Conservation (phyloP, 495 filamentous ascomycete species). For the Hypomontagnella submonticulosa region DNA sequence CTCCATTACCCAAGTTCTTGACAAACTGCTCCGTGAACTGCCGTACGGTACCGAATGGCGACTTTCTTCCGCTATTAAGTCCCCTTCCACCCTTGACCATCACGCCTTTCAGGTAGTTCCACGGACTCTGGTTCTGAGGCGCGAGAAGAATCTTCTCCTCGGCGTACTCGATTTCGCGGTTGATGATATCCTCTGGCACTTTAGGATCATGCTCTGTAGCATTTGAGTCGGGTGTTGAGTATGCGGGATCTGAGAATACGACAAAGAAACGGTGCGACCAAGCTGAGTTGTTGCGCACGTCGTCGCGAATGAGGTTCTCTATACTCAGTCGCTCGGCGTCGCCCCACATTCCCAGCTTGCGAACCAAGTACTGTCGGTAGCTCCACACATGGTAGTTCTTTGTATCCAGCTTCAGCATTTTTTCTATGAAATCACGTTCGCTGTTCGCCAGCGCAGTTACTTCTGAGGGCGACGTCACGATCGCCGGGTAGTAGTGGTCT, state of each 20-base stretch:
- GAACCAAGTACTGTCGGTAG: conserved; percentile 92
- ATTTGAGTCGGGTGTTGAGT: conserved; percentile 59
- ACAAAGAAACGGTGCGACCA: conserved; percentile 97
- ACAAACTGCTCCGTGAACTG: conserved; percentile 76
- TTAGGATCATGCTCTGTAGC: conserved; percentile 58
- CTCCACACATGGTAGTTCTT: conserved; percentile 99
- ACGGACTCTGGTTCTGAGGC: conserved; percentile 92
- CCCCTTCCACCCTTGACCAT: conserved; percentile 70
- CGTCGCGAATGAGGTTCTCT: conserved; percentile 73
- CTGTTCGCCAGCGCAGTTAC: conserved; percentile 54
- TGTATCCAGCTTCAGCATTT: conserved; percentile 84
- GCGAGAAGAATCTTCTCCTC: conserved; percentile 76
- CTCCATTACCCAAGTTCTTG: conserved; percentile 56
- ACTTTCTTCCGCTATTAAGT: conserved; percentile 40
- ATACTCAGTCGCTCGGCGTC: conserved; percentile 72
- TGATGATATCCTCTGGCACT: conserved; percentile 70
- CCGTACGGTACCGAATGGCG: conserved; percentile 59
- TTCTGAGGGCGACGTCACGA: conserved; percentile 51
- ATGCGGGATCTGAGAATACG: conserved; percentile 74
- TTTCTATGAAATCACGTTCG: conserved; percentile 78
- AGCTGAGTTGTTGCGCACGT: conserved; percentile 94
- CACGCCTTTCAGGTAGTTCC: conserved; percentile 89
- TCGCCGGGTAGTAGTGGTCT: conserved; percentile 67
- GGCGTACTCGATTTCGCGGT: conserved; percentile 79
- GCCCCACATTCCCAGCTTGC: conserved; percentile 75